phyloP scores from a whole-genome alignment of 106 monocot genomes.

The Dendrobium chrysotoxum region DNA sequence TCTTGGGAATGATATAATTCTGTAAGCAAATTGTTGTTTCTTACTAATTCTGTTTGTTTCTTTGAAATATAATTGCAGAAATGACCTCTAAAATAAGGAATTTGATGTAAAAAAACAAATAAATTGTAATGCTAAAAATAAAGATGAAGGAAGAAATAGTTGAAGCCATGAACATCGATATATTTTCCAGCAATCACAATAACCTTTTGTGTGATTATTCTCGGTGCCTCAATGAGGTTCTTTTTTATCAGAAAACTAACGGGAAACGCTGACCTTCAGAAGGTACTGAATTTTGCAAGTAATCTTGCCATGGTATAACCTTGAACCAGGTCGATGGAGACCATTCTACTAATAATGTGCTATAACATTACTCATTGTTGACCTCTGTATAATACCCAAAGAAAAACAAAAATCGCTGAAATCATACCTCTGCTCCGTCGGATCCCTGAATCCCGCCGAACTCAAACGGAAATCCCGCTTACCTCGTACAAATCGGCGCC shows the following conservation, averaged over 20 bases:
- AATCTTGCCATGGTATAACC: background rate
- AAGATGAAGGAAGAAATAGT: background rate
- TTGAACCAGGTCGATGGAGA: background rate
- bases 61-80: background rate
- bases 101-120: background rate
- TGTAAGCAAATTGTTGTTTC: constrained; percentile 34
- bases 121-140: background rate
- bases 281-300: background rate
- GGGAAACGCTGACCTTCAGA: background rate
- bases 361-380: background rate
- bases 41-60: background rate
- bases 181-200: background rate
- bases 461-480: too few species aligned
- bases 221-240: background rate
- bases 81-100: background rate
- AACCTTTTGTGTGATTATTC: background rate
- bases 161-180: background rate
- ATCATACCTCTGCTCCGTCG: too few species aligned
- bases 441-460: too few species aligned
- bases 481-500: too few species aligned
- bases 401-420: too few species aligned
- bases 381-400: too few species aligned
- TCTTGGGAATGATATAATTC: constrained; percentile 61
- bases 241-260: background rate
- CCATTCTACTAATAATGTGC: background rate